Conservation (phyloP, 2,329 filamentous ascomycete species). For the Trematosphaeria pertusa region DNA sequence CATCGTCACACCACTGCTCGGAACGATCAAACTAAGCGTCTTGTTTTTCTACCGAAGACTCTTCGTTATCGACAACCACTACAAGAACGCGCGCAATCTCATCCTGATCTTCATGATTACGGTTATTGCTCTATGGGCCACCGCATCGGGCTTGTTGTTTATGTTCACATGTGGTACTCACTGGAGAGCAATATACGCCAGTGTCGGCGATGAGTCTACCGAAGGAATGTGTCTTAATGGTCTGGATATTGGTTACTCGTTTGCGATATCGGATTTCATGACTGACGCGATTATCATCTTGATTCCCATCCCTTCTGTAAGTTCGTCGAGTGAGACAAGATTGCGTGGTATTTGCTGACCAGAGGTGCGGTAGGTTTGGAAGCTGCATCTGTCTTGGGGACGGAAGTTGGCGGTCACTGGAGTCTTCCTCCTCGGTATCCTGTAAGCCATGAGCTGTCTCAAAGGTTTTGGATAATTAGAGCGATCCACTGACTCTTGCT, state of each 20-base stretch:
- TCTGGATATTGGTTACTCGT: slow-evolving; percentile 9
- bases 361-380: slow-evolving; percentile 11
- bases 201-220: no score
- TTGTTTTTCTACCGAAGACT: slow-evolving; percentile 17
- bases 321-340: not conserved
- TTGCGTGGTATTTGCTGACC: not conserved
- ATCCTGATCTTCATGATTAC: slow-evolving; percentile 11
- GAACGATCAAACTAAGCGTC: slow-evolving; percentile 14
- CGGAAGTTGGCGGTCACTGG: slow-evolving; percentile 10
- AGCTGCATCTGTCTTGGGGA: slow-evolving; percentile 7
- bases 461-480: slow-evolving; percentile 15
- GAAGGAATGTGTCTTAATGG: slow-evolving; percentile 15
- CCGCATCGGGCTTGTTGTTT: slow-evolving; percentile 11
- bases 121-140: slow-evolving; percentile 11
- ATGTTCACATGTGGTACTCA: slow-evolving; percentile 21
- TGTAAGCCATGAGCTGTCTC: slow-evolving; percentile 9
- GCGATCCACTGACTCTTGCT: no score
- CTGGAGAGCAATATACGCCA: no score
- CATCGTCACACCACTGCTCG: slow-evolving; percentile 10
- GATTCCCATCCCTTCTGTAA: slow-evolving; percentile 18
- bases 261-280: slow-evolving; percentile 16
- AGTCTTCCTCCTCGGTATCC: slow-evolving; percentile 15
- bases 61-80: slow-evolving; percentile 14
- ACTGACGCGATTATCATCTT: slow-evolving; percentile 14
- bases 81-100: slow-evolving; percentile 11